Conservation (phyloP, 2,329 filamentous ascomycete species). For the Arthrobotrys pseudoclavata region DNA sequence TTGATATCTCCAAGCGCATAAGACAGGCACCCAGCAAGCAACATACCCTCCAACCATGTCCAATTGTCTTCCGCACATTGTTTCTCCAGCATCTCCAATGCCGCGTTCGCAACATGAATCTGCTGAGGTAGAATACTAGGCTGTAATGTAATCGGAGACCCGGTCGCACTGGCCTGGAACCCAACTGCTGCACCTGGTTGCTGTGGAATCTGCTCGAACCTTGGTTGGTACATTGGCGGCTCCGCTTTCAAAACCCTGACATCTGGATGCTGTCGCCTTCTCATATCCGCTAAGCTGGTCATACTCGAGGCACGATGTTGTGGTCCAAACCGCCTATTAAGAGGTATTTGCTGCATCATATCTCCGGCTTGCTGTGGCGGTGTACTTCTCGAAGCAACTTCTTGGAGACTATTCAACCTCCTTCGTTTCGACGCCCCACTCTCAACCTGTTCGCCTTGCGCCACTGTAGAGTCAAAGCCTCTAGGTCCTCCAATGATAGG, state of each 20-base stretch:
- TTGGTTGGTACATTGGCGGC: constrained; percentile 46
- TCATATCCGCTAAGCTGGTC: constrained; percentile 49
- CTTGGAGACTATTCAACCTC: constrained; percentile 51
- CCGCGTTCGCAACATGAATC: constrained; percentile 71
- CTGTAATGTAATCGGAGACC: constrained; percentile 46
- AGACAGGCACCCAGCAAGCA: constrained; percentile 89
- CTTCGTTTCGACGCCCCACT: constrained; percentile 51
- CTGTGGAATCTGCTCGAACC: constrained; percentile 37
- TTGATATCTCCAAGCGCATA: constrained; percentile 70
- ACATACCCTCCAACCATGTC: constrained; percentile 93
- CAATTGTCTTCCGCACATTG: constrained; percentile 84
- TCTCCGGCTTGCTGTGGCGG: constrained; percentile 18
- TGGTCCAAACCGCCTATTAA: constrained; percentile 41
- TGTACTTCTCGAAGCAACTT: constrained; percentile 31
- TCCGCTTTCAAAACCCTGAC: constrained; percentile 53
- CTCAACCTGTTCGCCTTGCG: constrained; percentile 34
- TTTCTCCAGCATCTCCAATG: constrained; percentile 78
- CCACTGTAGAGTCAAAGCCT: constrained; percentile 39
- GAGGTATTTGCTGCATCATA: neutral
- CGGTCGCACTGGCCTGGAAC: constrained; percentile 40
- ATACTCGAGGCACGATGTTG: constrained; percentile 53
- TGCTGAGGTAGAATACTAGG: constrained; percentile 43
- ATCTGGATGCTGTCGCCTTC: constrained; percentile 44
- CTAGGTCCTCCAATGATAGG: constrained; percentile 36
- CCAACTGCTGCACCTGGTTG: constrained; percentile 4